Conservation (phyloP, 805 yeast species). For the Pichia nanzhaoensis region DNA sequence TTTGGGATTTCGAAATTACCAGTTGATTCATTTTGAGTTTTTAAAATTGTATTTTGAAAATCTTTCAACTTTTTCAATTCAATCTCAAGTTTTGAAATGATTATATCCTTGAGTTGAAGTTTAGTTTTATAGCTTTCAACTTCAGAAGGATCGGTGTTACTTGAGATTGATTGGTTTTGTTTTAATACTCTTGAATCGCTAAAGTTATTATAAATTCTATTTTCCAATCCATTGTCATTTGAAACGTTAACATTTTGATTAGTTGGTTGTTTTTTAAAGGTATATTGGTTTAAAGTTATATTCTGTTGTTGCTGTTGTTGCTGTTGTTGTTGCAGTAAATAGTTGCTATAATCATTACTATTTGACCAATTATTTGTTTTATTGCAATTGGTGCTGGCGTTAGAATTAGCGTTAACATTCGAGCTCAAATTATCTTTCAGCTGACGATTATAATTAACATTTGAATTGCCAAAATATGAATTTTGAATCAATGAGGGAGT, state of each 20-base stretch:
- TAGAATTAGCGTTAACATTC: background rate
- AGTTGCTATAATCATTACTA: slow-evolving; percentile 2
- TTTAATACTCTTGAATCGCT: slow-evolving; percentile 6
- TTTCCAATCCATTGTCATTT: background rate
- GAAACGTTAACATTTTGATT: background rate
- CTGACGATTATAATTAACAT: slow-evolving; percentile 10
- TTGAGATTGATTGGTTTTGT: slow-evolving; percentile 8
- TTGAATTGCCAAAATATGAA: slow-evolving; percentile 10
- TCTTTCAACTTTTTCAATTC: slow-evolving; percentile 37
- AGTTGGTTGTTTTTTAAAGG: background rate
- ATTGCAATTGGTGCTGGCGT: background rate
- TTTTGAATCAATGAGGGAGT: slow-evolving; percentile 11
- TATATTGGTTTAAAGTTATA: background rate
- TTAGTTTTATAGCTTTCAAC: slow-evolving; percentile 41
- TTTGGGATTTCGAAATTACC: slow-evolving; percentile 27
- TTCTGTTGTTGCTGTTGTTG: slow-evolving; percentile 8
- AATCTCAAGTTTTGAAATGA: slow-evolving; percentile 38
- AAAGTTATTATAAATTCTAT: slow-evolving; percentile 1
- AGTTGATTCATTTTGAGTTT: slow-evolving; percentile 11
- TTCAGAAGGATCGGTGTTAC: slow-evolving; percentile 15
- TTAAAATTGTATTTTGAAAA: slow-evolving; percentile 37
- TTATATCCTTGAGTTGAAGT: slow-evolving; percentile 48
- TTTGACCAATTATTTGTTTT: background rate
- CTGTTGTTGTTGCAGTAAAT: slow-evolving; percentile 9
- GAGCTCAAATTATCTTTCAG: slow-evolving; percentile 1